Base-by-base conservation (phyloP, 2,329 filamentous ascomycete species). In the Aspergillus vadensis region DNA sequence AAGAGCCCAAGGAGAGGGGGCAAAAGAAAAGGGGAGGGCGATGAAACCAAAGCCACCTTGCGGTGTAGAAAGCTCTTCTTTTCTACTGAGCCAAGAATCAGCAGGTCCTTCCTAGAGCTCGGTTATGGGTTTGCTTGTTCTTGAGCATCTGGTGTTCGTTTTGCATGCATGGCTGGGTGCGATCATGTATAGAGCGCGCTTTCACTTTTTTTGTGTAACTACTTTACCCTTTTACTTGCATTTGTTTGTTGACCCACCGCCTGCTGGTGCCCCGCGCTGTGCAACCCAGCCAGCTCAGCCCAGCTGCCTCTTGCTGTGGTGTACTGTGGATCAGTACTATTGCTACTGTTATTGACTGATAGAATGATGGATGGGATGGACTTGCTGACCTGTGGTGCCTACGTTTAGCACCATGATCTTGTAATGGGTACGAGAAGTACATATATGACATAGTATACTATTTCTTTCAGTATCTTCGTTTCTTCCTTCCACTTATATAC, bases 141-240 rank as follows among this genome's bases (percentile, higher is more conserved):
- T 15, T 25, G 21, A 39, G 51, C 30, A 53, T 53, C 25, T n/a
- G 39, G 51, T 19, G 51, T 39, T 38, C 51, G 39, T 53, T 36
- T 36, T 54, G 52, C 52, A 43, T 55, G 51, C 38, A 27, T 55
- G 53, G 10, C 41, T 47, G 44, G 39, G 10, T 36, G 36, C 30
- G 27, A 38, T 39, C 21, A n/a, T 52, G 51, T 53, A 53, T 41
- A 53, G 51, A 53, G 50, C 50, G 39, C 38, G 51, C 21, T 50
- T 47, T 55, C 39, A 53, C 32, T 53, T 53, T 19, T 17, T 44
- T 44, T 55, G 41, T 55, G 53, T 55, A 55, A 55, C 36, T 55
- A 55, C 41, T 55, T 36, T 36, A 36, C 32, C 32, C 10, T 14
- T 36, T 15, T 55, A 30, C 21, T 27, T 19, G 21, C 39, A 27